These are phyloP conservation scores for Quercus gilva DNA, from an alignment of 306 rosid genomes.

Conservation along the genomic window DNA sequence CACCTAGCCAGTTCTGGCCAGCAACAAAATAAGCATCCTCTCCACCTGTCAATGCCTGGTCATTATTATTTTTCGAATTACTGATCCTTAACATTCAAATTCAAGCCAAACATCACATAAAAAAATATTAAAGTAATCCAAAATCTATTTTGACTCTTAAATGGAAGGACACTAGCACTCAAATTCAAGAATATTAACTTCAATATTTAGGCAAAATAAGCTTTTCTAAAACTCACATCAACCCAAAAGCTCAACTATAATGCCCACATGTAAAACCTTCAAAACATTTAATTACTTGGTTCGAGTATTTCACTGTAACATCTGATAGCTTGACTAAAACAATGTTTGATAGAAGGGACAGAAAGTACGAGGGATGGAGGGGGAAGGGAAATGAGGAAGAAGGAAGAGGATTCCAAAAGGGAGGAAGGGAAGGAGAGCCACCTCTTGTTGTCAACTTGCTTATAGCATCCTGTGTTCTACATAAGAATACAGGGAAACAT, in stretches of 20 bases:
- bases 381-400: background rate
- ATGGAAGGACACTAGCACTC: background rate
- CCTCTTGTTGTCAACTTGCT: background rate
- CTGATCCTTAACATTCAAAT: conserved; percentile 16
- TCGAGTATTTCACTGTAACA: background rate
- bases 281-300: background rate
- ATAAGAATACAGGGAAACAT: too few relatives aligned
- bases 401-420: background rate
- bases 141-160: background rate
- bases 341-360: background rate
- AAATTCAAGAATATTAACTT: background rate
- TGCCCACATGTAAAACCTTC: background rate
- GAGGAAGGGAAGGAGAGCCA: background rate
- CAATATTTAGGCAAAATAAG: background rate
- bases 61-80: conserved; percentile 48
- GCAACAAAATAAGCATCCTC: conserved; percentile 70
- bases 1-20: conserved; percentile 63
- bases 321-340: background rate
- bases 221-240: background rate
- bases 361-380: background rate
- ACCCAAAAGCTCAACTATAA: background rate
- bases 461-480: background rate
- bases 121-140: background rate
- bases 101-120: conserved; percentile 6
- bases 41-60: conserved; percentile 71